A percentile compares a stretch with the other conserved stretches of the same genome.
Evolutionary conservation across 2,329 filamentous ascomycete species (phyloP).

Genomic region (Immersiporthe knoxdaviesiana): DNA sequence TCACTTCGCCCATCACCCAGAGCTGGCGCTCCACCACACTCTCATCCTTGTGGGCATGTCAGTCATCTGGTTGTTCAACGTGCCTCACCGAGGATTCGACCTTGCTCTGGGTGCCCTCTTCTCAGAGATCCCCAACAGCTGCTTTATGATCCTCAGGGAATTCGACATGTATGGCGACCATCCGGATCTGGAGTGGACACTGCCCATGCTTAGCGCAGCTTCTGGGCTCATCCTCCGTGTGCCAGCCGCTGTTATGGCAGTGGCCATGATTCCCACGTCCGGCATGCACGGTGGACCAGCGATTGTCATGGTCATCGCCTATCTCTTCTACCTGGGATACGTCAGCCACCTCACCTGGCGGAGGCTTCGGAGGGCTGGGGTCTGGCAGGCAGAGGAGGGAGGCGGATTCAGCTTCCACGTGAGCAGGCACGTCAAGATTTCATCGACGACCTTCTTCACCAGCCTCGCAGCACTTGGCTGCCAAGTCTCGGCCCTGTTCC

Average conservation of each 20-base stretch:
- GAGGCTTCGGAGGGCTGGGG: constrained; percentile 11
- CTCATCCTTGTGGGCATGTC: constrained; percentile 31
- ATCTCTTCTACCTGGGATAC: constrained; percentile 23
- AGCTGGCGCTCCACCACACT: constrained; percentile 33
- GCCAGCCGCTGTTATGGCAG: constrained; percentile 9
- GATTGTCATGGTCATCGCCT: not conserved
- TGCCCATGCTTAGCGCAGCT: constrained; percentile 18
- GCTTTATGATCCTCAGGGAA: constrained; percentile 28
- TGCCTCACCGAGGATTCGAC: constrained; percentile 31
- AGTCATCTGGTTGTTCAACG: constrained; percentile 27
- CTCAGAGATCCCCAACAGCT: constrained; percentile 30
- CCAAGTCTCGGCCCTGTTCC: not conserved
- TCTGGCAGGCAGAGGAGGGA: constrained; percentile 8
- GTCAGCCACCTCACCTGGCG: constrained; percentile 14
- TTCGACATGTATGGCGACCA: constrained; percentile 20
- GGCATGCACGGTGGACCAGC: constrained; percentile 19
- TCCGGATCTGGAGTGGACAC: constrained; percentile 16
- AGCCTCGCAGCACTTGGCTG: constrained; percentile 11
- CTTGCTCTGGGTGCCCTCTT: constrained; percentile 31
- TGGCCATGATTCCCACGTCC: constrained; percentile 23
- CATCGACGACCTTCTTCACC: constrained; percentile 12
- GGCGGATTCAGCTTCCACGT: constrained; percentile 16
- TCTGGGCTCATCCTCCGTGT: constrained; percentile 17
- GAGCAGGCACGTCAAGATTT: constrained; percentile 7
- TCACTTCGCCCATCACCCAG: constrained; percentile 29